Conservation (phyloP, 2,329 filamentous ascomycete genomes). For the Fusarium luffae region DNA sequence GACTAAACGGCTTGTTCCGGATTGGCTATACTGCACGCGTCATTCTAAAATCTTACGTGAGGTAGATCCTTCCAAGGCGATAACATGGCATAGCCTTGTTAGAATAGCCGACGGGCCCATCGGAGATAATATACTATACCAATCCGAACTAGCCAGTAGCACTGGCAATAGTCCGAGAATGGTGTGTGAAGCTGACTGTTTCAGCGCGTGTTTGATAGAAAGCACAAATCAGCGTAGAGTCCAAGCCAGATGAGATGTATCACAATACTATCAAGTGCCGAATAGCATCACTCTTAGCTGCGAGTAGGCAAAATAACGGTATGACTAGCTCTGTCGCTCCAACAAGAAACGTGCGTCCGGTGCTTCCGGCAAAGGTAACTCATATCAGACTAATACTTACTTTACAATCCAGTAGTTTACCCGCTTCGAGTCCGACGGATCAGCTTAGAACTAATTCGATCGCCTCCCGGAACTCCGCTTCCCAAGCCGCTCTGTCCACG, state of each 20-base stretch:
- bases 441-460: not conserved
- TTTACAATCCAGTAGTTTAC: not conserved
- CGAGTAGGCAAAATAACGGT: not conserved
- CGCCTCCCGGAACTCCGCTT: not conserved
- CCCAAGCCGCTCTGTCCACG: not conserved
- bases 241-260: not conserved
- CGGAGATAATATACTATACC: not conserved
- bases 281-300: not conserved
- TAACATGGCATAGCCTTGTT: not conserved
- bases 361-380: not conserved
- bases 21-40: not conserved
- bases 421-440: not conserved
- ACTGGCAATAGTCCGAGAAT: not conserved
- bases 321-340: not conserved
- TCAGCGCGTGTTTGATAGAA: not conserved
- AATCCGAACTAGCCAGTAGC: not conserved
- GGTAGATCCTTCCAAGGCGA: not conserved
- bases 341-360: not conserved
- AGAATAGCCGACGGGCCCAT: not conserved
- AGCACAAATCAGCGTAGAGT: not conserved
- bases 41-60: constrained; percentile 4
- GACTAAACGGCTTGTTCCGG: not conserved
- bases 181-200: not conserved
- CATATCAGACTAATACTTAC: not conserved
- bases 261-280: not conserved